These are phyloP conservation scores for Apiotrichum siamense DNA, from an alignment of 1,284 basidiomycete species.

Conservation along the genomic window DNA sequence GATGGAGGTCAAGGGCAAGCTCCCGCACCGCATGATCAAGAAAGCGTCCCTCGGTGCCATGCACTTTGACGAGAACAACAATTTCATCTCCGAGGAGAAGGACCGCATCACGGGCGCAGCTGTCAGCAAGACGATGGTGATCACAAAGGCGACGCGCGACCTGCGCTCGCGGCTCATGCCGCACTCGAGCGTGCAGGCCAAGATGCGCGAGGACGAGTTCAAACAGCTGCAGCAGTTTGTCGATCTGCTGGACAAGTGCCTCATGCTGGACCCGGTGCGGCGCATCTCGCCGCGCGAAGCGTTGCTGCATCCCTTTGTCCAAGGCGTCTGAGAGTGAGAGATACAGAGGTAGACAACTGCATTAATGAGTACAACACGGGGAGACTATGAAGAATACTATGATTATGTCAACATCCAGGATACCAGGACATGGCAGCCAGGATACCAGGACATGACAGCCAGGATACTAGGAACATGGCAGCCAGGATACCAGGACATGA, in stretches of 20 bases:
- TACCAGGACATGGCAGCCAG: too few species aligned
- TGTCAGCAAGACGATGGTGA: slow-evolving; percentile 69
- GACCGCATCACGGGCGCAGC: slow-evolving; percentile 76
- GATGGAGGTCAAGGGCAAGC: slow-evolving; percentile 94
- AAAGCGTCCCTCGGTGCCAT: slow-evolving; percentile 83
- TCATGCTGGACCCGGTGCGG: slow-evolving; percentile 81
- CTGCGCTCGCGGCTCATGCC: slow-evolving; percentile 77
- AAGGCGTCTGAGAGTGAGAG: slow-evolving; percentile 9
- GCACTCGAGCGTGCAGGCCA: slow-evolving; percentile 57
- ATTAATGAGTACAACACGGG: not conserved
- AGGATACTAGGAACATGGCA: too few species aligned
- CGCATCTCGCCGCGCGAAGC: slow-evolving; percentile 84
- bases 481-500: too few species aligned
- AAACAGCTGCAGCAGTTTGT: slow-evolving; percentile 78
- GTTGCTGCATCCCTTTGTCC: slow-evolving; percentile 75
- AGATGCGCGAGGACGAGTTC: slow-evolving; percentile 80
- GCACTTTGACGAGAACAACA: slow-evolving; percentile 83
- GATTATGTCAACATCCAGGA: too few species aligned
- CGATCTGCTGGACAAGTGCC: slow-evolving; percentile 85
- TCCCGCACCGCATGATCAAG: slow-evolving; percentile 90
- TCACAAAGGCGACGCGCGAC: slow-evolving; percentile 78
- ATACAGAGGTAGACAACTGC: not conserved
- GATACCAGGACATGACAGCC: too few species aligned
- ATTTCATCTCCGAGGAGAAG: slow-evolving; percentile 61
- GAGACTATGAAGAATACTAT: too few species aligned